Percentiles rank a stretch among this genome's conserved stretches.
Conservation (phyloP, 352 stramenopile species). For the Blastocystis sp. region DNA sequence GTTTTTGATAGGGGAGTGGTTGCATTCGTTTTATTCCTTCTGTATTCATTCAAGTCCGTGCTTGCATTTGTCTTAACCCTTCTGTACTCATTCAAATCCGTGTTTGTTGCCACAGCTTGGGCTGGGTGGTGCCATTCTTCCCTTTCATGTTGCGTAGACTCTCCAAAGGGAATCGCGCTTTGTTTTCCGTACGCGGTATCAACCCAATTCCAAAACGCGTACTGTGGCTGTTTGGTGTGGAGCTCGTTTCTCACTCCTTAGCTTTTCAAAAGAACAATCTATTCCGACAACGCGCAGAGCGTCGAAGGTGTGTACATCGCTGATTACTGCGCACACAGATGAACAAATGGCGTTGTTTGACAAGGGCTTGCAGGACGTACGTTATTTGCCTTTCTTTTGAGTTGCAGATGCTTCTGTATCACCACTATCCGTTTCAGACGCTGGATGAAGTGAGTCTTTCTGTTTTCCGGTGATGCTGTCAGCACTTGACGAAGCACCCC, state of each 20-base stretch:
- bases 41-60: too few relatives aligned
- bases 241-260: neutral
- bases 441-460: neutral
- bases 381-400: neutral
- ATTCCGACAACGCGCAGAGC: constrained; percentile 44
- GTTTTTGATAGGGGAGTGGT: too few relatives aligned
- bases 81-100: neutral
- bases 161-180: too few relatives aligned
- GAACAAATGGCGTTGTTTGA: constrained; percentile 25
- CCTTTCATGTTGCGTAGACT: too few relatives aligned
- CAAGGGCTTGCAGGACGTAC: constrained; percentile 1
- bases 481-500: constrained; percentile 30
- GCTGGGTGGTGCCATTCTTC: too few relatives aligned
- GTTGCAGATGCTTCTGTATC: constrained; percentile 2
- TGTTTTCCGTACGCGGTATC: too few relatives aligned
- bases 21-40: too few relatives aligned
- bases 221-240: neutral
- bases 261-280: constrained; percentile 10
- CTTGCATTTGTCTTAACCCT: neutral
- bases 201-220: neutral
- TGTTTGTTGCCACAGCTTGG: too few relatives aligned
- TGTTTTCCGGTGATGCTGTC: neutral
- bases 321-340: constrained; percentile 48
- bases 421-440: constrained; percentile 25
- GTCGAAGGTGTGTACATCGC: constrained; percentile 46